Evolutionary conservation across 352 stramenopile genomes (phyloP).

Genomic region (Phytophthora cajani): DNA sequence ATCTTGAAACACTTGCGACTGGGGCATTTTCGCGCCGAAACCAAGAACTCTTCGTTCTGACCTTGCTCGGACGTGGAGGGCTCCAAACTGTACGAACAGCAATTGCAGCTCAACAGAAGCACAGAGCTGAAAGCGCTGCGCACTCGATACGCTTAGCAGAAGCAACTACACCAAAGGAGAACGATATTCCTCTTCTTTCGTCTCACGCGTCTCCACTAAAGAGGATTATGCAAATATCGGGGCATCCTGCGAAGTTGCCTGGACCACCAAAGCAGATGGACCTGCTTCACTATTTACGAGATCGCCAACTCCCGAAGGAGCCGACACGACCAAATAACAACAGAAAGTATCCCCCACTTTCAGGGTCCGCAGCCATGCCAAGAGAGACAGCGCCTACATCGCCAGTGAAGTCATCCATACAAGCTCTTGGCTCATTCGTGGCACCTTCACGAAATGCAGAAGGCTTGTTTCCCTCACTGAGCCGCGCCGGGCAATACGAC

Average conservation of each 20-base stretch:
- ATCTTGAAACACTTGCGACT: not conserved
- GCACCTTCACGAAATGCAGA: not conserved
- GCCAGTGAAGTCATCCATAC: not conserved
- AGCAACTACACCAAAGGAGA: constrained; percentile 12
- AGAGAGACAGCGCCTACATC: not conserved
- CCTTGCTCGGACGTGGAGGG: constrained; percentile 45
- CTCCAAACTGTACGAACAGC: constrained; percentile 34
- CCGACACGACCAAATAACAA: not conserved
- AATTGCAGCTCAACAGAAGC: constrained; percentile 34
- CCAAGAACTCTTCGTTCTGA: constrained; percentile 33
- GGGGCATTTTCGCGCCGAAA: constrained; percentile 8
- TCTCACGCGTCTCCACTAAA: constrained; percentile 6
- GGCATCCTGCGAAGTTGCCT: not conserved
- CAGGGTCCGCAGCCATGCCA: not conserved
- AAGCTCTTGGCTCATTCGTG: constrained; percentile 7
- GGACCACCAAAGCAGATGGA: constrained; percentile 14
- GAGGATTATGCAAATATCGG: not conserved
- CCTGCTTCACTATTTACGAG: constrained; percentile 20
- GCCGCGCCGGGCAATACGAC: not conserved
- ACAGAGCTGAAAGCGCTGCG: constrained; percentile 31
- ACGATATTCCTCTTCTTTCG: not conserved
- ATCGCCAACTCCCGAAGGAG: constrained; percentile 7
- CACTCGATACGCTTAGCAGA: constrained; percentile 41
- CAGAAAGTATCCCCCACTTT: not conserved
- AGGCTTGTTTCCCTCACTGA: constrained; percentile 9